Conservation (phyloP, 176 grass and related monocot species). For the Neostapfia colusana region DNA sequence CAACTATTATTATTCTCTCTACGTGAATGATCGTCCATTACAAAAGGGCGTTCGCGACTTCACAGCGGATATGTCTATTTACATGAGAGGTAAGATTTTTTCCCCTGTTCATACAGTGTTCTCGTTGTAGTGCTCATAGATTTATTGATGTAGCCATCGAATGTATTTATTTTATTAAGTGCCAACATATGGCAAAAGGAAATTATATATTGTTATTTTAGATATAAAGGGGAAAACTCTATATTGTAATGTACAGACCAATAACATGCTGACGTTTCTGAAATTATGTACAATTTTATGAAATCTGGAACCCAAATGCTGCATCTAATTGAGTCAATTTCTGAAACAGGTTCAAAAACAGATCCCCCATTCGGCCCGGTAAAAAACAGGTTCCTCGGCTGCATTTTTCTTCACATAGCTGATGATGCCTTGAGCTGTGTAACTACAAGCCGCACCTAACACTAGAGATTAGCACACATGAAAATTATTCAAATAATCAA, state of each 20-base stretch:
- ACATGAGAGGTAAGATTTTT: slow-evolving; percentile 25
- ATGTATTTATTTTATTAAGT: too few species aligned
- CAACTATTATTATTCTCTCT: slow-evolving; percentile 54
- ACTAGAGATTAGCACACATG: neutral
- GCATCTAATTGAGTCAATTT: slow-evolving; percentile 11
- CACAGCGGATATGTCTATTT: slow-evolving; percentile 23
- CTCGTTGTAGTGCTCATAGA: neutral
- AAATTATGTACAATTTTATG: neutral
- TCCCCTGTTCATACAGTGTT: neutral
- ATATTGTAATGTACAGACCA: neutral
- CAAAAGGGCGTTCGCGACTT: slow-evolving; percentile 43
- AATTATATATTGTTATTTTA: too few species aligned
- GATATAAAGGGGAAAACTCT: too few species aligned
- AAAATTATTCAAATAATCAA: neutral
- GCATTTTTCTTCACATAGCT: neutral
- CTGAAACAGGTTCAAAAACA: slow-evolving; percentile 37
- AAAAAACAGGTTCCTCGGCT: neutral
- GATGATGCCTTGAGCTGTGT: neutral
- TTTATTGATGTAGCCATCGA: too few species aligned
- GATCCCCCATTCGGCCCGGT: slow-evolving; percentile 41
- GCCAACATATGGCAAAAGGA: neutral
- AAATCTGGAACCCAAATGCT: neutral
- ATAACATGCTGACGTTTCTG: neutral
- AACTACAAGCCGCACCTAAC: neutral
- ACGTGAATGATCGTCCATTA: slow-evolving; percentile 48